Evolutionary conservation across 73 alveolate genomes (phyloP).

Genomic region (Paraurostyla sp.): DNA sequence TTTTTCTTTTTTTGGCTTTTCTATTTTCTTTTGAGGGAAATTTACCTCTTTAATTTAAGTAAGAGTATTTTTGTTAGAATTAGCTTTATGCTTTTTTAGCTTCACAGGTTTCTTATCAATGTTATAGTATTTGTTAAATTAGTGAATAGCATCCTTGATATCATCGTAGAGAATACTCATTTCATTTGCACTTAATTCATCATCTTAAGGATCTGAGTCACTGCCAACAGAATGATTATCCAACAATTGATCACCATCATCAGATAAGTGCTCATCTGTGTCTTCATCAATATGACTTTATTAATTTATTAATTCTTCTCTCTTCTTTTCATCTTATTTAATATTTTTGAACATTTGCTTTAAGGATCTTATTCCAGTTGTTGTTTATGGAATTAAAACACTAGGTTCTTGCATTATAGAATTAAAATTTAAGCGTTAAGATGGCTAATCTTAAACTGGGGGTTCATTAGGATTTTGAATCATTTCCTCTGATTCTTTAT

Average conservation of each 20-base stretch:
- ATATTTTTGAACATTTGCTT: constrained; percentile 31
- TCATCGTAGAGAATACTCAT: constrained; percentile 23
- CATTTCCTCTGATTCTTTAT: neutral
- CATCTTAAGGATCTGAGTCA: constrained; percentile 69
- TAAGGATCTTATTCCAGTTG: constrained; percentile 16
- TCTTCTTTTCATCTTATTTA: constrained; percentile 46
- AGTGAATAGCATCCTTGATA: constrained; percentile 32
- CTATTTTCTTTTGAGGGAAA: neutral
- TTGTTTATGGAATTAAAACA: neutral
- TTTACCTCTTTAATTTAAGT: neutral
- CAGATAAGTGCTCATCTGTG: neutral
- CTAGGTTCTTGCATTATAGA: no score
- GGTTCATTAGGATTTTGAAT: constrained; percentile 57
- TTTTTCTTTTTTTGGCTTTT: neutral
- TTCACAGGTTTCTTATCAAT: neutral
- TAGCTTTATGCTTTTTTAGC: neutral
- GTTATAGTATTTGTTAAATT: constrained; percentile 43
- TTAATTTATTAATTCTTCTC: neutral
- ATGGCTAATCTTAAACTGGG: neutral
- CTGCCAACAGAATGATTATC: constrained; percentile 24
- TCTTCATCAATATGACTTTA: constrained; percentile 17
- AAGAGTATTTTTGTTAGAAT: neutral
- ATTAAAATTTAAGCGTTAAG: no score
- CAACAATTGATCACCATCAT: neutral
- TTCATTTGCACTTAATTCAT: constrained; percentile 48